Evolutionary conservation across 306 rosid genomes (phyloP), one percentile per base, ranked within the genome.

Genomic region (Cicer yamashitae): DNA sequence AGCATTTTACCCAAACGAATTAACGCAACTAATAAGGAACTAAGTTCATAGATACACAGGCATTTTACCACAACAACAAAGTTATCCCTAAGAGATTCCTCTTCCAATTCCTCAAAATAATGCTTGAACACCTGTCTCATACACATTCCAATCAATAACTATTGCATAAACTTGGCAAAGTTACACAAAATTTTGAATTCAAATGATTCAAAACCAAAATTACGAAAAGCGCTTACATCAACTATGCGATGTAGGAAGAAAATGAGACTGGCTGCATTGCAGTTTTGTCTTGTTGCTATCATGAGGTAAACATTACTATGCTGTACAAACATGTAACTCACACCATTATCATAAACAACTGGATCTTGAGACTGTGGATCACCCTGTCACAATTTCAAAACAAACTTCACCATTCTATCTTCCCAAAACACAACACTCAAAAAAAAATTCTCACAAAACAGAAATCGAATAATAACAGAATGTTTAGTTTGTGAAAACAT

Each of bases 341-440:
- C 94, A 51, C 99, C 99, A 71, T 88, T 87, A 64, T 96, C 98
- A 73, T 67, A 77, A 14, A 88, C 98, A 59, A 92, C 98, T 10
- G 99, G 99, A 92, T 96, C 96, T 58, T 90, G 96, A 37, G 93
- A 90, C 80, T 90, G 90, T 1, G 96, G 93, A 88, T 96, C 99
- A 65, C 88, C 99, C 99, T 96, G 88, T 40, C 80, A 73, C 18
- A 47, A 77, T 73, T 61, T 3, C 80, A 51, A 76, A 71, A 54
- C 68, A 74, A 74, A 37, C 11, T 7, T 52, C 57, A 72, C 22
- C 13, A 48, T 10, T 50, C 17, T 30, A 17, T 13, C 25, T 59
- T 58, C 43, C 56, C 68, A n/a, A 52, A 38, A 25, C 12, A 71
- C 1, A 65, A 43, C 34, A 13, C 48, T 44, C 43, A 13, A 45